Base-by-base conservation (phyloP, 352 stramenopile genomes). In the Bremia lactucae region DNA sequence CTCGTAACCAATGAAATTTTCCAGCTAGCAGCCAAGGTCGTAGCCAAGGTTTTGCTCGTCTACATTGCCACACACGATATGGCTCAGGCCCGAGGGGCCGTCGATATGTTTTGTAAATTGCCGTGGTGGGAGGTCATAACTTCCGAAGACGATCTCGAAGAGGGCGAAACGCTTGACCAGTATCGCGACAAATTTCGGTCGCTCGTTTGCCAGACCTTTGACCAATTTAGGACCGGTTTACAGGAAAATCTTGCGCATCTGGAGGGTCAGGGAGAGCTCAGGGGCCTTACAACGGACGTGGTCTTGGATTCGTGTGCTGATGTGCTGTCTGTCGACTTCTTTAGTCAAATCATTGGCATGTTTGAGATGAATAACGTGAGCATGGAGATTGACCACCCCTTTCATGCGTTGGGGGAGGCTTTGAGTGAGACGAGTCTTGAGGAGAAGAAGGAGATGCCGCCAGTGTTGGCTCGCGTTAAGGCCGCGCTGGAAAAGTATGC, bases 311-410 rank as follows among this genome's bases (percentile, higher is more conserved):
- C 69, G 33, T 81, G 59, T 42, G 59, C 67, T 9, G 66, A 72
- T 9, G 41, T 88, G 3, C 25, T 95, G 18, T 81, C 39, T 28
- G 42, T 86, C 13, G 77, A 96, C 20, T 93, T 83, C 46, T 92
- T 97, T 46, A 81, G 70, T 46, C 59, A 68, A 24, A 57, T 96
- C 10, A 82, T 98, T 40, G 94, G 94, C 34, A 96, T 95, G 71
- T 97, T 97, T 59, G 92, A 97, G 70, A 95, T 97, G 71, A 98
- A 98, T 67, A 95, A 96, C 49, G 84, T 97, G 25, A 89, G 88
- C 35, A 71, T 98, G 55, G 77, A 96, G 52, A 63, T 87, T 22
- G 72, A 87, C 40, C 75, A 96, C 55, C 74, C 85, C 24, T 77
- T 86, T 54, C 67, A 81, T 42, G 75, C 74, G 23, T 48, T 87